Evolutionary conservation across 2,329 filamentous ascomycete species (phyloP), one percentile per base, ranked within the genome.

Genomic region (Didymella arachidicola): DNA sequence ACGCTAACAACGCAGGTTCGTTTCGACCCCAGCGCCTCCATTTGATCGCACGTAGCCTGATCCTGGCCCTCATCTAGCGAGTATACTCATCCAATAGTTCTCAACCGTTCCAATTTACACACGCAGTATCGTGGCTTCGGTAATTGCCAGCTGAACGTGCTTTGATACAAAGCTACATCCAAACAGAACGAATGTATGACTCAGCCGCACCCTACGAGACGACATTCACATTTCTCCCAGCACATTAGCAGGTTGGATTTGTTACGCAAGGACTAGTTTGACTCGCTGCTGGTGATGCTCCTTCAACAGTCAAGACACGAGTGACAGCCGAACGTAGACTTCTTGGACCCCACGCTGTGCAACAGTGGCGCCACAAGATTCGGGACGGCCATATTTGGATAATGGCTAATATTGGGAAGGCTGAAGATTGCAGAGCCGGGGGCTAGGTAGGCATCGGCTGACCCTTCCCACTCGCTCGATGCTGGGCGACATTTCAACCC

Each of bases 391-490:
- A 36, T 39, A 1, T 19, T 41, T 46, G 34, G 32, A 14, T 14
- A 30, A n/a, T 36, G 16, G 34, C 51, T 53, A 47, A 46, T 41
- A 46, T 53, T 53, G 43, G 43, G 47, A 29, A 18, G 34, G 51
- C 51, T 39, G 51, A 47, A 30, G 30, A 12, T 6, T 29, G 50
- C 30, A 41, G 30, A 46, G 25, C 42, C 32, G 12, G 25, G 29
- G n/a, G 42, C 34, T 25, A 25, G n/a, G 27, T 7, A 12, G 26
- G 11, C 14, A 14, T 10, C 48, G 36, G 52, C 43, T 36, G 16
- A 43, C 27, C 44, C 51, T 14, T 47, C 16, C 7, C 46, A n/a
- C 14, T 26, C 25, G 18, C 29, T 54, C 44, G n/a, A 16, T 34
- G 22, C 18, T 22, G 18, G 34, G 32, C 16, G n/a, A 3, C 6